Conservation (phyloP, 352 stramenopile species). For the Thraustochytrium striatum region DNA sequence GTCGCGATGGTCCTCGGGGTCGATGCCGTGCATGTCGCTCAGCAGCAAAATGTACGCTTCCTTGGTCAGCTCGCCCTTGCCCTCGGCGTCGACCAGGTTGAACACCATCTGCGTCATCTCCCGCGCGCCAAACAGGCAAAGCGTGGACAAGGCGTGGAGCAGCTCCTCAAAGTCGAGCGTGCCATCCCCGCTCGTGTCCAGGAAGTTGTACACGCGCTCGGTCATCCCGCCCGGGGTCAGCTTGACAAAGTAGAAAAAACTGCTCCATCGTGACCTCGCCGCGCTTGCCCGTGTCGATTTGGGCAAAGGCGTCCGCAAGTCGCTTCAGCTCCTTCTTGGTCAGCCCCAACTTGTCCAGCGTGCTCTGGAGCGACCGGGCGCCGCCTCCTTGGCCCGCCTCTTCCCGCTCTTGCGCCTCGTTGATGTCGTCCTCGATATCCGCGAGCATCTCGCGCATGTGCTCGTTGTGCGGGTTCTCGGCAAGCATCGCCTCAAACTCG, state of each 20-base stretch:
- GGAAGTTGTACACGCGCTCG: conserved; percentile 13
- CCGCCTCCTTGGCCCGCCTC: too few species aligned
- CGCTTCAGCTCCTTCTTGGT: conserved; percentile 24
- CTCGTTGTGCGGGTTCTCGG: conserved; percentile 31
- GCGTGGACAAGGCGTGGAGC: conserved; percentile 15
- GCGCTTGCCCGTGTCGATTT: conserved; percentile 28
- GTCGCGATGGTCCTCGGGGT: conserved; percentile 30
- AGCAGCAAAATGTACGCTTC: background rate
- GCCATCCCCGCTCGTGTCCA: conserved; percentile 37
- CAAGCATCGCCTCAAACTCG: conserved; percentile 28
- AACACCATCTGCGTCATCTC: conserved; percentile 36
- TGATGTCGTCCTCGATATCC: conserved; percentile 32
- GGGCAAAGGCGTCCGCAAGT: conserved; percentile 6
- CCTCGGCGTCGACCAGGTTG: conserved; percentile 12
- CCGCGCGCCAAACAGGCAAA: conserved; percentile 43
- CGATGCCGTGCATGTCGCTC: conserved; percentile 4
- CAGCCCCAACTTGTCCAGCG: background rate
- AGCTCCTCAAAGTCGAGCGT: conserved; percentile 43
- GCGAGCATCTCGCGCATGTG: conserved; percentile 2
- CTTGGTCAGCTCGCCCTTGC: background rate
- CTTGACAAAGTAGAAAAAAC: conserved; percentile 43
- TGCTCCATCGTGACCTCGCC: conserved; percentile 35
- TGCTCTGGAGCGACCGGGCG: background rate
- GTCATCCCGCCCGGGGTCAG: background rate
- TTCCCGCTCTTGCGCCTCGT: background rate